Evolutionary conservation across 2,329 filamentous ascomycete species (phyloP), one percentile per base, ranked within the genome.

Genomic region (Dactylellina drechsleri): DNA sequence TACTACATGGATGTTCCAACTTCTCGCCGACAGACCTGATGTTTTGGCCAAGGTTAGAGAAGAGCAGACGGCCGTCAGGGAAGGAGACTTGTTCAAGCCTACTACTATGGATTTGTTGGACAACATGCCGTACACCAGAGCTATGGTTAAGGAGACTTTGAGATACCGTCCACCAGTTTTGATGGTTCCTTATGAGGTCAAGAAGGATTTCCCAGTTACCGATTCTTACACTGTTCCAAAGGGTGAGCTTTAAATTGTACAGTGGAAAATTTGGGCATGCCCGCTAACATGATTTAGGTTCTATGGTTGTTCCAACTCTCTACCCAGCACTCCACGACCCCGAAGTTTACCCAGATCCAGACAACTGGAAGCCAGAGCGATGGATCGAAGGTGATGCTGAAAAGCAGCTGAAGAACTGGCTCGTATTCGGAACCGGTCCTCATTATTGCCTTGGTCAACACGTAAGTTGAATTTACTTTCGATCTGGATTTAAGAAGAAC

Each of bases 381-480:
- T 98, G 95, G 88, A 94, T 94, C 82, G 88, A 87, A 1, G 95
- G 94, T 73, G 91, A 93, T 79, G 95, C 94, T 12, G 93, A 97
- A 83, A 88, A 91, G 82, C 88, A 89, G 43, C 85, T 90, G 81
- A 98, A 97, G 90, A 99, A 98, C 85, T 98, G 90, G 86, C 87
- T 99, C 60, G 93, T 98, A 16, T 98, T 99, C 79, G 95, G 95
- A 80, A 93, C 92, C 16, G 95, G 95, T 6, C 92, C 95, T 79
- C 95, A 98, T 84, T 97, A 98, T 85, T 99, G 95, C 82, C 86
- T 98, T 41, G 95, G 94, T 61, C 94, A 98, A 84, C 90, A 90
- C 52, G 77, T 79, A 77, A 72, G 77, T 36, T 10, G 31, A 36
- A 36, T 56, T 20, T 43, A 66, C 41, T 18, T n/a, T 16, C 15